Conservation (phyloP, 2,329 filamentous ascomycete genomes). For the Paecilomyces variotii region DNA sequence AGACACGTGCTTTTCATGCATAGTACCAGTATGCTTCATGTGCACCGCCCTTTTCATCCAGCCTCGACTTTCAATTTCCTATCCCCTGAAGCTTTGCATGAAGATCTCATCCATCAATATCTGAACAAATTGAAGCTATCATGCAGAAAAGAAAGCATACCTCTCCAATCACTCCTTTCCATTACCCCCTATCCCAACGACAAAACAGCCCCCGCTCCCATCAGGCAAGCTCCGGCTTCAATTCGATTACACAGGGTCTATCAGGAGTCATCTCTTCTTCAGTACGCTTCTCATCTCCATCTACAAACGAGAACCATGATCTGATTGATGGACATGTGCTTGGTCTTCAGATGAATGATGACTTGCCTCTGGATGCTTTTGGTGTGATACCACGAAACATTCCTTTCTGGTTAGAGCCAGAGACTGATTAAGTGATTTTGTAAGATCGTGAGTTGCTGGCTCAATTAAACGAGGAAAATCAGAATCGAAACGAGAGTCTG, state of each 20-base stretch:
- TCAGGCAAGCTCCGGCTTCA: background rate
- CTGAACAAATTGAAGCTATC: background rate
- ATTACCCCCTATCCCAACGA: background rate
- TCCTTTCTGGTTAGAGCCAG: background rate
- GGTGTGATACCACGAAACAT: slow-evolving; percentile 27
- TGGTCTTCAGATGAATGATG: slow-evolving; percentile 11
- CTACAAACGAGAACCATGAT: background rate
- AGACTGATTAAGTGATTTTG: background rate
- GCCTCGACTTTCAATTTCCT: background rate
- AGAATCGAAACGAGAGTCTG: background rate
- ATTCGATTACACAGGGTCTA: background rate
- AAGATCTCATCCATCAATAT: background rate
- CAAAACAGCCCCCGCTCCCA: background rate
- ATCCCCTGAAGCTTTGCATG: background rate
- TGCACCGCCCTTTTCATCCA: background rate
- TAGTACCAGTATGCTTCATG: background rate
- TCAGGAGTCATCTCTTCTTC: background rate
- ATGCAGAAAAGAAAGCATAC: background rate
- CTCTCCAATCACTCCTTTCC: background rate
- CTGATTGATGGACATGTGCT: background rate
- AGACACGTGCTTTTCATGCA: background rate
- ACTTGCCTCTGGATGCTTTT: slow-evolving; percentile 40
- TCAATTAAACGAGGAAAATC: slow-evolving; percentile 15
- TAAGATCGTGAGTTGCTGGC: slow-evolving; percentile 32
- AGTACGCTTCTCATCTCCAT: slow-evolving; percentile 1